Conservation (phyloP, 192 early-diverging fungal species). For the Backusella westeae region DNA sequence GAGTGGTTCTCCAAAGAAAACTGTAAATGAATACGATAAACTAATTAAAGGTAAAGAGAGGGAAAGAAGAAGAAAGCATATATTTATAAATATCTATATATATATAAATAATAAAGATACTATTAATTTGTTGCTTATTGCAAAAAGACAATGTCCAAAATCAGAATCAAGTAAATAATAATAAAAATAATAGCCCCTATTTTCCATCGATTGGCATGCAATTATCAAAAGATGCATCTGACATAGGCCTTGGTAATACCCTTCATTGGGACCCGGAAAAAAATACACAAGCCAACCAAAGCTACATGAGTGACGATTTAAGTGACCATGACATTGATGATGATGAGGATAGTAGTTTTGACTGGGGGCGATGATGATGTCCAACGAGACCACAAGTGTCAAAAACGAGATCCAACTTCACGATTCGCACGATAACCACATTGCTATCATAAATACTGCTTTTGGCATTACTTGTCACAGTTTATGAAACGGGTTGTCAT, state of each 20-base stretch:
- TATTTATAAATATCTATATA: neutral
- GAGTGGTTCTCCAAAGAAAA: neutral
- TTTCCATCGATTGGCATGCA: neutral
- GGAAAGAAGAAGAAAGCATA: neutral
- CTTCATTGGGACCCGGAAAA: neutral
- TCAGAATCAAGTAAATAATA: neutral
- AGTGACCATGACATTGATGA: neutral
- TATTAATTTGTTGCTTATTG: neutral
- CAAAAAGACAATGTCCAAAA: neutral
- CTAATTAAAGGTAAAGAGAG: neutral
- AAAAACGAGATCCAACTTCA: constrained; percentile 1
- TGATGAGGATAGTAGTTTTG: constrained; percentile 29
- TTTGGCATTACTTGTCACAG: constrained; percentile 30
- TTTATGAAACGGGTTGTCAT: constrained; percentile 26
- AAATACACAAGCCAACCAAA: neutral
- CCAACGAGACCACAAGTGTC: constrained; percentile 15
- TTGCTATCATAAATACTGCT: constrained; percentile 14
- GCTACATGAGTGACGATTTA: neutral
- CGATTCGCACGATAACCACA: neutral
- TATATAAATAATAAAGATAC: neutral
- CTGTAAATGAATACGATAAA: neutral
- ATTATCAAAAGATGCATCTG: neutral
- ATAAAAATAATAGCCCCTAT: neutral
- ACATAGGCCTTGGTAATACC: neutral
- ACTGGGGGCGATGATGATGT: constrained; percentile 30